Base-by-base conservation (phyloP, 345 rosid genomes). In the Cardamine resedifolia region DNA sequence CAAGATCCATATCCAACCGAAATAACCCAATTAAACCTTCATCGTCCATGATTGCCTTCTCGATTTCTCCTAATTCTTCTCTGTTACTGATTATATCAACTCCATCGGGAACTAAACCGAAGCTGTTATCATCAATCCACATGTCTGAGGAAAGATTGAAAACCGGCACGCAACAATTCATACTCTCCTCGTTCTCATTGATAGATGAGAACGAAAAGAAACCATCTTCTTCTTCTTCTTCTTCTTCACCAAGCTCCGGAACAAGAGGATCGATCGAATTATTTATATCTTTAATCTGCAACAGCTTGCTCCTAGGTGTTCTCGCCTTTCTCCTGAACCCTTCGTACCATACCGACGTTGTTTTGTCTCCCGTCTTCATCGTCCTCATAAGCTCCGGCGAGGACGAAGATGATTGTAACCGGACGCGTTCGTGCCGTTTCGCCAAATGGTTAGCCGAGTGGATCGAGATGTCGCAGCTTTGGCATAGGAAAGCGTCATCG, bases 401-500 rank as follows among this genome's bases (percentile, higher is more conserved):
- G 3, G 5, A 16, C 16, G 34, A 36, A 14, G 49, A 38, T 21
- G 79, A 70, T 71, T 80, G 71, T 14, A 86, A 83, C 63, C 82
- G 36, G 59, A 89, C 80, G 23, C 91, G 81, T 65, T 84, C 84
- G 66, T 89, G 96, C 36, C 90, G 74, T 10, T 83, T 74, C 0
- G 96, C 88, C 4, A 89, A 65, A 68, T 64, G 87, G 78, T 89
- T 87, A 1, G 91, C 90, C 0, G 91, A 85, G 78, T 87, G 91
- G 49, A 89, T 84, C 0, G 88, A 84, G 4, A 85, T 55, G 73
- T 87, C 91, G 41, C 96, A 89, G 27, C 56, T 75, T 59, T 84
- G 90, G 82, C 96, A 89, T 44, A 89, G 86, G 62, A 89, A 89
- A 38, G 96, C 91, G 28, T 84, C 90, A 10, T 89, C 91, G 0